These are phyloP conservation scores for Phalaenopsis hybrid DNA, from an alignment of 116 monocot species.

Conservation along the genomic window DNA sequence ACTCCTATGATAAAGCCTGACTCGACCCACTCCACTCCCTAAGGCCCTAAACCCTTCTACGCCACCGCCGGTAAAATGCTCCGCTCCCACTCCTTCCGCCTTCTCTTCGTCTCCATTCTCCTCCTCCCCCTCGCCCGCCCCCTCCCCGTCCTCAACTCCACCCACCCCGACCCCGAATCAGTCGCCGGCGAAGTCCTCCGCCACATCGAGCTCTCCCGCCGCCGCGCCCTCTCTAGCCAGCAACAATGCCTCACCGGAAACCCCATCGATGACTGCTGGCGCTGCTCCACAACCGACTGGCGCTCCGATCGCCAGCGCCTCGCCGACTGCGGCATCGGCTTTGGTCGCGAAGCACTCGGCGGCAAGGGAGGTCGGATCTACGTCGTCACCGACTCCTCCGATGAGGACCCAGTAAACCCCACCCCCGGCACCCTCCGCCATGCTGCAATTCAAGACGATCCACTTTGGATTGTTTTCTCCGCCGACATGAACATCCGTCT, in stretches of 20 bases:
- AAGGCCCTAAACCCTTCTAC: constrained; percentile 4
- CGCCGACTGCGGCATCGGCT: constrained; percentile 84
- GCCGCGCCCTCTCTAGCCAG: constrained; percentile 13
- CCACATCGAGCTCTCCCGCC: constrained; percentile 29
- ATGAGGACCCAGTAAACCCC: constrained; percentile 68
- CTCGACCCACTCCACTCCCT: neutral
- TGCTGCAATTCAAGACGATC: constrained; percentile 74
- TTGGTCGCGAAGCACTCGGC: constrained; percentile 62
- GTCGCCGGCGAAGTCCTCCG: constrained; percentile 36
- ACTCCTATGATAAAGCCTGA: too few species aligned
- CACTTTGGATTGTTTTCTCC: constrained; percentile 91
- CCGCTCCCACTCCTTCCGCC: neutral
- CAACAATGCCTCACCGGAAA: constrained; percentile 60
- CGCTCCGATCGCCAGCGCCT: constrained; percentile 52
- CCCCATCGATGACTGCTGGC: constrained; percentile 93
- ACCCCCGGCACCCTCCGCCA: constrained; percentile 35
- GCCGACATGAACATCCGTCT: constrained; percentile 69
- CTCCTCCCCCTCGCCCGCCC: constrained; percentile 9
- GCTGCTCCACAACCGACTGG: constrained; percentile 68
- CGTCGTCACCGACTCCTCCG: constrained; percentile 68
- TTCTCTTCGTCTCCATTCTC: constrained; percentile 17
- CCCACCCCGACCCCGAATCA: constrained; percentile 31
- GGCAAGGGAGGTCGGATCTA: constrained; percentile 56
- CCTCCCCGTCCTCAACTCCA: neutral
- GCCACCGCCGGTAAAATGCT: constrained; percentile 5